phyloP scores from a whole-genome alignment of 768 basidiomycete genomes.

The Lepiota subincarnata region DNA sequence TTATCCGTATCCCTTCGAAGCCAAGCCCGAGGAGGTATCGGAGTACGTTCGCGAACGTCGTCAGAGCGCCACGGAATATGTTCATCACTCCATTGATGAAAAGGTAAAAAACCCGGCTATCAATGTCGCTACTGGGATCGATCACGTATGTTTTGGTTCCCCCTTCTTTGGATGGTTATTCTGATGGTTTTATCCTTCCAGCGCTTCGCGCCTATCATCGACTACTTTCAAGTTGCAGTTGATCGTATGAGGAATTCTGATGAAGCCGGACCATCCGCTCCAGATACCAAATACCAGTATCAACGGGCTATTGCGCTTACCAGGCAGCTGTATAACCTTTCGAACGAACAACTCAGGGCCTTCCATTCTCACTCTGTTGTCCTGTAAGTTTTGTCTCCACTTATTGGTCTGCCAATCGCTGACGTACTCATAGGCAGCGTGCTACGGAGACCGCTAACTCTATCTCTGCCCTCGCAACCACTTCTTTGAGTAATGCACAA shows the following conservation, averaged over 20 bases:
- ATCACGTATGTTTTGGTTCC: conserved; percentile 49
- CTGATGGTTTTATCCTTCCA: conserved; percentile 22
- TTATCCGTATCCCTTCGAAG: conserved; percentile 74
- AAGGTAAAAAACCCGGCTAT: conserved; percentile 60
- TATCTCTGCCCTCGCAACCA: conserved; percentile 56
- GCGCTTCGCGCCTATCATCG: conserved; percentile 72
- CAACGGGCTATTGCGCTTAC: conserved; percentile 70
- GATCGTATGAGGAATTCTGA: conserved; percentile 37
- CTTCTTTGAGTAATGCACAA: conserved; percentile 52
- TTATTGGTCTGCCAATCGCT: conserved; percentile 1
- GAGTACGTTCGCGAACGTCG: conserved; percentile 54
- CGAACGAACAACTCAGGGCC: conserved; percentile 68
- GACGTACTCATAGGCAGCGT: conserved; percentile 46
- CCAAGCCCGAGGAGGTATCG: conserved; percentile 67
- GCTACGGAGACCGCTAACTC: conserved; percentile 64
- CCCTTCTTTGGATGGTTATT: conserved; percentile 14
- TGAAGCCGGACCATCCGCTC: conserved; percentile 43
- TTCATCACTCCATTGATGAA: conserved; percentile 43
- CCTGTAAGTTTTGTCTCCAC: conserved; percentile 41
- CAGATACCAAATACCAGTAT: conserved; percentile 68
- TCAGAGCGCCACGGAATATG: conserved; percentile 48
- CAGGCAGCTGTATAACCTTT: conserved; percentile 58
- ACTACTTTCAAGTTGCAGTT: conserved; percentile 62
- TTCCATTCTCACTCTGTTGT: conserved; percentile 61
- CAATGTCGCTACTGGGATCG: conserved; percentile 61